Evolutionary conservation across 2,329 filamentous ascomycete genomes (phyloP), one percentile per base, ranked within the genome.

Genomic region (Neonectria hederae): DNA sequence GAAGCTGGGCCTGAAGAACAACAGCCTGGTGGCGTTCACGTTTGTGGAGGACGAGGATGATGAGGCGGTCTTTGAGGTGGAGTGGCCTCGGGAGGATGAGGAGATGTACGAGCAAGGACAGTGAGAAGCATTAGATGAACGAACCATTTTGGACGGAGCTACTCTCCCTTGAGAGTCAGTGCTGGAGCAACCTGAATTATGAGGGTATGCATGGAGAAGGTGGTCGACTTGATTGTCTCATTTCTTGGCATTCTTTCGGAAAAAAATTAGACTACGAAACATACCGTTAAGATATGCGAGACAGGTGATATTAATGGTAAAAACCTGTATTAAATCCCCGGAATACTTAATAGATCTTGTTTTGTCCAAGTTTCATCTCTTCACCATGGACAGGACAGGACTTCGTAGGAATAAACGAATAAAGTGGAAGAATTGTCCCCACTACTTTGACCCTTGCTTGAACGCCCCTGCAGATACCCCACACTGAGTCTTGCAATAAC

Each of bases 11-110:
- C 53, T 88, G 11, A 80, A 81, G 65, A 80, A 87, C 30, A 83
- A 83, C 40, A 78, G 77, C 60, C 76, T 81, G 0, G 74, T 88
- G 17, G 86, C 86, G 0, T 87, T 89, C 73, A 75, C 79, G 0
- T 78, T 87, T 45, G 73, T 79, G 28, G 72, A 78, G 3, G 79
- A 81, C 11, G 76, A 74, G 17, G 76, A 78, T 7, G 81, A 81
- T 5, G 79, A 82, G 7, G 75, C 73, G 0, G 71, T 76, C 22
- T 86, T 86, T 63, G 72, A 81, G 42, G 83, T 86, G 10, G 80
- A 83, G 54, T 80, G 82, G 74, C 83, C 83, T 0, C 75, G 67
- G 28, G 81, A 85, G 21, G 81, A 83, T 0, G 78, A 82, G 14
- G 78, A 80, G 22, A 30, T 73, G 9, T 77, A 77, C 10, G 76